phyloP scores from a whole-genome alignment of 2,329 filamentous ascomycete species.

The Hypoxylon sp. region DNA sequence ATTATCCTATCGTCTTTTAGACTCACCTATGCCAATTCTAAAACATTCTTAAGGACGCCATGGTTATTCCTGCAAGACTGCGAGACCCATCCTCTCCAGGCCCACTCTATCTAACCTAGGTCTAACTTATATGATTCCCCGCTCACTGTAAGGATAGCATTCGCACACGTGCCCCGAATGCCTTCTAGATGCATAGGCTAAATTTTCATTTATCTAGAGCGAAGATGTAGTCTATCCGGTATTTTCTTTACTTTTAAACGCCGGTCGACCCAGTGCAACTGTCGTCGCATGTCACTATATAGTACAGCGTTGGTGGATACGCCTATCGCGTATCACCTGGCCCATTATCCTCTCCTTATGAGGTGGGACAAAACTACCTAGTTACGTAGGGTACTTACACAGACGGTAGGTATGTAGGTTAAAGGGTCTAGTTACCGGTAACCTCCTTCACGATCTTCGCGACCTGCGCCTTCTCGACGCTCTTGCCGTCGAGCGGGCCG shows the following conservation, averaged over 20 bases:
- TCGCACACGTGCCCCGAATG: not conserved
- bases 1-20: slow-evolving; percentile 15
- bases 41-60: not conserved
- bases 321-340: not conserved
- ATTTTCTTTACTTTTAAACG: slow-evolving; percentile 28
- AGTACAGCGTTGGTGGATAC: slow-evolving; percentile 22
- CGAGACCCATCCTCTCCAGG: not conserved
- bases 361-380: no score
- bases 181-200: slow-evolving; percentile 4
- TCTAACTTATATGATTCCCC: not conserved
- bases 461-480: slow-evolving; percentile 72
- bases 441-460: slow-evolving; percentile 70
- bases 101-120: not conserved
- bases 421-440: slow-evolving; percentile 3
- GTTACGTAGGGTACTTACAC: no score
- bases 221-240: slow-evolving; percentile 27
- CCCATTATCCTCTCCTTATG: not conserved
- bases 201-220: slow-evolving; percentile 26
- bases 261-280: slow-evolving; percentile 18
- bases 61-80: not conserved
- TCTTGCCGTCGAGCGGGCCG: slow-evolving; percentile 70
- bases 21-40: not conserved
- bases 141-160: not conserved
- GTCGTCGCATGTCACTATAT: slow-evolving; percentile 19
- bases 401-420: not conserved